phyloP scores from a whole-genome alignment of 179 eudicot genomes.

The Nepenthes alata region DNA sequence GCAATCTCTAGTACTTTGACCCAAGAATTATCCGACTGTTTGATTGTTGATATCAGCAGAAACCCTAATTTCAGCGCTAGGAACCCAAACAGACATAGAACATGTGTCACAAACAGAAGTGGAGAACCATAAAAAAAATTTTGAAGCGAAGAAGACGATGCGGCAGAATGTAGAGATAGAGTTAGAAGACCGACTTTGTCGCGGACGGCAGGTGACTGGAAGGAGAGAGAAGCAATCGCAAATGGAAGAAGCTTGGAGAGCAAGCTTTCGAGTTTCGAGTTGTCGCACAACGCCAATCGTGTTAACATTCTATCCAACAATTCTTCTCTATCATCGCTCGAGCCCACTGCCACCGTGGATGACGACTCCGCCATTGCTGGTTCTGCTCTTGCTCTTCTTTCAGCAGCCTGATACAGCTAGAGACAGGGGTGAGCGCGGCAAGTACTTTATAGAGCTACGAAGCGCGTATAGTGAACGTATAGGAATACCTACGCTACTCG shows the following conservation, averaged over 20 bases:
- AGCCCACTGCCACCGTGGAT: conserved; percentile 14
- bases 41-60: background rate
- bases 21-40: too few relatives aligned
- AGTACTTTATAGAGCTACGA: too few relatives aligned
- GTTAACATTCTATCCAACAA: conserved; percentile 80
- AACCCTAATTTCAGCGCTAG: conserved; percentile 2
- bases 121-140: too few relatives aligned
- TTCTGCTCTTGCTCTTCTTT: too few relatives aligned
- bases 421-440: too few relatives aligned
- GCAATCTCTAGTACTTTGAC: too few relatives aligned
- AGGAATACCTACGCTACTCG: too few relatives aligned
- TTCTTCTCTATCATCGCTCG: conserved; percentile 61
- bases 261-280: conserved; percentile 62
- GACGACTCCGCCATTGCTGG: background rate
- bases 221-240: conserved; percentile 55
- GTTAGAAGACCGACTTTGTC: conserved; percentile 40
- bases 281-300: conserved; percentile 78
- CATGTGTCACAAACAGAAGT: too few relatives aligned
- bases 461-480: too few relatives aligned
- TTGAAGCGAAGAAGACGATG: too few relatives aligned
- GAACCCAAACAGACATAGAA: background rate
- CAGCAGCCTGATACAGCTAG: too few relatives aligned
- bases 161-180: background rate
- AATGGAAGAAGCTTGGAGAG: conserved; percentile 76
- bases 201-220: conserved; percentile 43